A percentile compares a stretch with the other conserved stretches of the same genome.
Evolutionary conservation across 108 stramenopile species (phyloP).

Genomic region (Seminavis robusta): DNA sequence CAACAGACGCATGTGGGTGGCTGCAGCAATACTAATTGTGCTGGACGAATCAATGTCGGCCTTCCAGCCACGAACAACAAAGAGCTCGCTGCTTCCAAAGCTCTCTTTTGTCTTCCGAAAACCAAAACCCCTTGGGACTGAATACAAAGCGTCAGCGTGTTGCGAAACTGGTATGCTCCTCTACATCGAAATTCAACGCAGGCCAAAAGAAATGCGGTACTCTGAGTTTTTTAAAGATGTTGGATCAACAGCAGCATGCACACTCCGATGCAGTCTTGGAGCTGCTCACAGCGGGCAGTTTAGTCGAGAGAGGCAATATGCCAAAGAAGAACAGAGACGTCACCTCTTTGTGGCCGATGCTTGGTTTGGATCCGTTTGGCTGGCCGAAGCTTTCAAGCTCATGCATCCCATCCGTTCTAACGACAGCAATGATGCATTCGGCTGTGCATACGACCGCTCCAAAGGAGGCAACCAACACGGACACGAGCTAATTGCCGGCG

Average conservation of each 20-base stretch:
- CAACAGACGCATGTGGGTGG: neutral
- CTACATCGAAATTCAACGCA: neutral
- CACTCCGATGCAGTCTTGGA: neutral
- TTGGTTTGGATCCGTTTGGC: too few relatives aligned
- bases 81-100: slow-evolving; percentile 6
- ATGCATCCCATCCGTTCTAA: too few relatives aligned
- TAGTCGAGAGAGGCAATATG: neutral
- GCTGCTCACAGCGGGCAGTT: neutral
- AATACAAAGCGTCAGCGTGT: too few relatives aligned
- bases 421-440: too few relatives aligned
- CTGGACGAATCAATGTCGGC: slow-evolving; percentile 7
- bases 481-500: too few relatives aligned
- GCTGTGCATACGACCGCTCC: too few relatives aligned
- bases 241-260: neutral
- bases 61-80: slow-evolving; percentile 8
- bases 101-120: slow-evolving; percentile 5
- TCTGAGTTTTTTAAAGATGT: neutral
- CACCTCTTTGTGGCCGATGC: too few relatives aligned
- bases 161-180: neutral
- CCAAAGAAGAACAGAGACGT: too few relatives aligned
- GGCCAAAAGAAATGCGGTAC: neutral
- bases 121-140: slow-evolving; percentile 13
- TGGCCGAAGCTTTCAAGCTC: too few relatives aligned
- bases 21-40: neutral
- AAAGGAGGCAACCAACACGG: too few relatives aligned